Percentiles rank a stretch among this genome's conserved stretches.
Conservation (phyloP, 106 monocot species). For the Acanthochlamys bracteata region DNA sequence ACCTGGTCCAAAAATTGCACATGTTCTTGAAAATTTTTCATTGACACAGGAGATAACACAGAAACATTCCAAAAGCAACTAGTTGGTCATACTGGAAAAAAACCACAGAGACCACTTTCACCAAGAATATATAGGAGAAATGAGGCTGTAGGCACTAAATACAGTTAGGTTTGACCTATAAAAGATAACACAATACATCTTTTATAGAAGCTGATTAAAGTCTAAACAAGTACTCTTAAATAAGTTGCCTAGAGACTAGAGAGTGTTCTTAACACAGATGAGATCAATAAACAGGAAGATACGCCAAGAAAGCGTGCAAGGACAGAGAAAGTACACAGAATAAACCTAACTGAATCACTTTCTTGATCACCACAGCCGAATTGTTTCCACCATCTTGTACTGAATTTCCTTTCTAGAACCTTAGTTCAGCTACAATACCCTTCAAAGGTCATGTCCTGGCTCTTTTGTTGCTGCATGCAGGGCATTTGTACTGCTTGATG, state of each 20-base stretch:
- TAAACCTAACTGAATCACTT: not conserved
- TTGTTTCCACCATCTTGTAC: not conserved
- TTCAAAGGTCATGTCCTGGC: conserved; percentile 17
- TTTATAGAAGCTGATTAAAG: not conserved
- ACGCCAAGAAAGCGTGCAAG: not conserved
- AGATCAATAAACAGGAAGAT: not conserved
- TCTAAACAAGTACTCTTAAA: not conserved
- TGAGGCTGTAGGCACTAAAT: no score
- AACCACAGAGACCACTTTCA: no score
- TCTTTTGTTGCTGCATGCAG: conserved; percentile 64
- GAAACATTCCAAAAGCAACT: no score
- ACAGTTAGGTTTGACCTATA: not conserved
- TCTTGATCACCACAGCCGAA: not conserved
- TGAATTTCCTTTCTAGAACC: not conserved
- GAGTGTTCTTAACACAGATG: not conserved
- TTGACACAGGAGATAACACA: no score
- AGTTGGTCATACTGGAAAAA: no score
- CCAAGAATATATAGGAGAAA: no score
- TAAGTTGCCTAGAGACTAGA: not conserved
- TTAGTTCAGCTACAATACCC: not conserved
- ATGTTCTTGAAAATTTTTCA: no score
- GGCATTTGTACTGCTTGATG: conserved; percentile 78
- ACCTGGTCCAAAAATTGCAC: no score
- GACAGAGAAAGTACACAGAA: not conserved
- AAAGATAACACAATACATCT: not conserved